Base-by-base conservation (phyloP, 148 eudicot genomes). In the Polygonum maritimum region DNA sequence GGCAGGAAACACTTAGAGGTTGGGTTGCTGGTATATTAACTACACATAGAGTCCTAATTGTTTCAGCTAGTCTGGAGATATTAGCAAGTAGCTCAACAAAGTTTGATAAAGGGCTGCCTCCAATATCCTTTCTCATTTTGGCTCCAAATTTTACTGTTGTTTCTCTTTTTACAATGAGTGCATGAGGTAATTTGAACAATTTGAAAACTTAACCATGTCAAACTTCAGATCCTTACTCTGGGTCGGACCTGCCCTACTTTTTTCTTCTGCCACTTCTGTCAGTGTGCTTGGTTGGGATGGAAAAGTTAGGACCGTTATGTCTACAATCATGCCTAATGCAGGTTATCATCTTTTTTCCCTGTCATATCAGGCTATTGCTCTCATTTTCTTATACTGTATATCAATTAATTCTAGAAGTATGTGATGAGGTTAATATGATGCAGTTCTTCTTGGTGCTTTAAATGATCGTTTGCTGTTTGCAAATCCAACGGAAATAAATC, bases 1-100 rank as follows among this genome's bases (percentile, higher is more conserved):
- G 98, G 98, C 98, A 95, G 85, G 97, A 95, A 85, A 95, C 97
- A 78, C 96, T 89, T 48, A 89, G 97, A 85, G 98, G 98, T 69
- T 82, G 81, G 78, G 98, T 95, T 77, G 98, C 96, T 83, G 98
- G 96, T 73, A 82, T 95, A 84, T 78, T 95, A 82, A 95, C 98
- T 74, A 95, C 96, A 52, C 89, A 82, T 54, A 88, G 97, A 76
- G 97, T 92, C 76, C 85, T 95, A 67, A 95, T 95, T 81, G 92
- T 87, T 79, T 90, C 98, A 77, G 90, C 94, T 70, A 97, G 92
- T 84, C 76, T 95, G 74, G 94, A 90, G 83, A 85, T 92, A 78
- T 84, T 95, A 83, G 92, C 98, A 9, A 82, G 92, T 84, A 89
- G 88, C 79, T 88, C 84, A 71, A 78, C 92, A 71, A 95, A 90